Percentiles rank a stretch among this genome's conserved stretches.
Conservation (phyloP, 1,284 basidiomycete genomes). For the Erythrobasidium hasegawianum region DNA sequence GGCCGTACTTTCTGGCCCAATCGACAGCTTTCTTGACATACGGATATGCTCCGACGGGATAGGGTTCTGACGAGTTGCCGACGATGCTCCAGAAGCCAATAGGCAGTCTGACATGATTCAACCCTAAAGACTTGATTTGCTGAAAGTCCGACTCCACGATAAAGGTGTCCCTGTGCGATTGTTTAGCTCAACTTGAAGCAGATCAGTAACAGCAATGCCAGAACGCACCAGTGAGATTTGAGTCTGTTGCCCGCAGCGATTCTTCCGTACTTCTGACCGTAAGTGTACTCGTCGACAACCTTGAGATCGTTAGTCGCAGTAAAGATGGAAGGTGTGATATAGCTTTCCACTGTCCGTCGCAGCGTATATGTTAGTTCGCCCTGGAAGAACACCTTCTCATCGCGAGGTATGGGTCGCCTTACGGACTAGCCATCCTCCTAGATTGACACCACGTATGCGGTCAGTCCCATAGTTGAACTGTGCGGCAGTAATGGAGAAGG, state of each 20-base stretch:
- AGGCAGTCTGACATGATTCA: slow-evolving; percentile 55
- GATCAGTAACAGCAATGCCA: not conserved
- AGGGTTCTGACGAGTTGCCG: slow-evolving; percentile 59
- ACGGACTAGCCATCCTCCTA: slow-evolving; percentile 62
- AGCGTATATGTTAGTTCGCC: not conserved
- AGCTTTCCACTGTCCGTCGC: slow-evolving; percentile 9
- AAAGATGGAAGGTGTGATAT: slow-evolving; percentile 32
- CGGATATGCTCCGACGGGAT: slow-evolving; percentile 71
- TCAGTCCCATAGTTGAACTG: slow-evolving; percentile 26
- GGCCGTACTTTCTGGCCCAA: slow-evolving; percentile 70
- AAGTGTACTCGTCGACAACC: slow-evolving; percentile 32
- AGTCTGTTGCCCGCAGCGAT: slow-evolving; percentile 4
- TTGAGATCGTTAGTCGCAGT: slow-evolving; percentile 10
- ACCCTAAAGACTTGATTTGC: slow-evolving; percentile 57
- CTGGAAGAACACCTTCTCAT: not conserved
- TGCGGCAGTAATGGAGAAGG: not conserved
- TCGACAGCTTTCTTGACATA: slow-evolving; percentile 60
- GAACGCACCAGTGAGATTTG: slow-evolving; percentile 47
- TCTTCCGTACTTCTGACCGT: slow-evolving; percentile 22
- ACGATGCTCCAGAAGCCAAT: slow-evolving; percentile 56
- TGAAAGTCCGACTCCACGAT: slow-evolving; percentile 72
- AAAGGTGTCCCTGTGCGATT: slow-evolving; percentile 69
- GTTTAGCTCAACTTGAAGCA: not conserved
- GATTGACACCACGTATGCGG: slow-evolving; percentile 28
- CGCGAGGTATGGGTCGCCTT: not conserved